These are phyloP conservation scores for Yamadazyma spencermartinsiae DNA, from an alignment of 1,139 yeast genomes.

Conservation along the genomic window DNA sequence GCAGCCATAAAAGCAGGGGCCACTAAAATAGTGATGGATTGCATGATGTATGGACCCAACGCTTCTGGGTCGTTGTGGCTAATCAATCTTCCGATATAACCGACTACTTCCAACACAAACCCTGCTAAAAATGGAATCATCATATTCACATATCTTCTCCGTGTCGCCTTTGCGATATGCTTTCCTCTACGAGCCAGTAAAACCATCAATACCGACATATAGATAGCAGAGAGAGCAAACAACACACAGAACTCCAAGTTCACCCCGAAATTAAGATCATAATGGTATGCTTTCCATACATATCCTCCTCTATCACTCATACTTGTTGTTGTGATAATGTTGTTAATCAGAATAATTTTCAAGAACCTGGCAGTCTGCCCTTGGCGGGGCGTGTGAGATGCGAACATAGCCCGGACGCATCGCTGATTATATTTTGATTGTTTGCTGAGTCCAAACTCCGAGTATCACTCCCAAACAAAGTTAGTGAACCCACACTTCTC, in stretches of 20 bases:
- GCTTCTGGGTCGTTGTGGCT: constrained; percentile 18
- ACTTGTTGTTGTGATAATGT: too few species aligned
- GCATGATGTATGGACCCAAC: constrained; percentile 32
- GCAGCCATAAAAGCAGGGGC: constrained; percentile 49
- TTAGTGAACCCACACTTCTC: too few species aligned
- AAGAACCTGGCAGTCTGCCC: too few species aligned
- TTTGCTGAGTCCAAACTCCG: too few species aligned
- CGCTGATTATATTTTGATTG: too few species aligned
- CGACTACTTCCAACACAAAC: constrained; percentile 26
- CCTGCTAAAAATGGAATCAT: constrained; percentile 27
- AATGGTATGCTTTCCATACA: constrained; percentile 4
- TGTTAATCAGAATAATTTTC: too few species aligned
- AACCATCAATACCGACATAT: constrained; percentile 1
- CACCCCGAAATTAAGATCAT: constrained; percentile 3
- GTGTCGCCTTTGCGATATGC: constrained; percentile 1
- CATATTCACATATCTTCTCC: constrained; percentile 6
- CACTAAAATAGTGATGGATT: constrained; percentile 30
- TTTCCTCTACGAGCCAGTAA: constrained; percentile 3
- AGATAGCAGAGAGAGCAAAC: constrained; percentile 2
- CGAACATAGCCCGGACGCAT: too few species aligned
- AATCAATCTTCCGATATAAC: constrained; percentile 32
- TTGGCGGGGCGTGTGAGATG: too few species aligned
- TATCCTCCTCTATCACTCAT: too few species aligned
- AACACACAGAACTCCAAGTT: constrained; percentile 4
- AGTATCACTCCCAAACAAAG: too few species aligned